phyloP scores from a whole-genome alignment of 768 basidiomycete species.

The Cyathus striatus region DNA sequence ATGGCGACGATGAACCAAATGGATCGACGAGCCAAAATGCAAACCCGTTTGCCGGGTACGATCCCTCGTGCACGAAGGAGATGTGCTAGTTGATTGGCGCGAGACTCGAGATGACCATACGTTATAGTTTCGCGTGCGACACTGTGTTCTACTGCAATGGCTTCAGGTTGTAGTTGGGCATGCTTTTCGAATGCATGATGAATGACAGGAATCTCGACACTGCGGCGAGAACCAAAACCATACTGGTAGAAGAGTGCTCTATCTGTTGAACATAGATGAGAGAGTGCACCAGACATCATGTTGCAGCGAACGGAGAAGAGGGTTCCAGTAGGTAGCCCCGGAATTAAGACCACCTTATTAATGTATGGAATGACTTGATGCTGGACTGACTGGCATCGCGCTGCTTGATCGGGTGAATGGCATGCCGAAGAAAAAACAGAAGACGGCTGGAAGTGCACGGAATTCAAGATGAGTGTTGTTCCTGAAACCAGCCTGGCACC shows the following conservation, averaged over 20 bases:
- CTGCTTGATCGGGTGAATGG: too few species aligned
- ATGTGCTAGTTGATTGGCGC: slow-evolving; percentile 24
- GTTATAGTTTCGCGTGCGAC: slow-evolving; percentile 18
- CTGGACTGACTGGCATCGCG: too few species aligned
- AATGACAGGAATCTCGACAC: slow-evolving; percentile 16
- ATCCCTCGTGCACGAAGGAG: slow-evolving; percentile 32
- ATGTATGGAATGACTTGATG: too few species aligned
- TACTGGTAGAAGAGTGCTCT: slow-evolving; percentile 17
- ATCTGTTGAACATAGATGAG: slow-evolving; percentile 13
- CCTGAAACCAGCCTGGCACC: too few species aligned
- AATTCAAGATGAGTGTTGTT: too few species aligned
- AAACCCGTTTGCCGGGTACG: slow-evolving; percentile 34
- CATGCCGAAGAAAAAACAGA: too few species aligned
- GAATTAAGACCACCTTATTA: too few species aligned
- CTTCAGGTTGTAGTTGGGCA: slow-evolving; percentile 15
- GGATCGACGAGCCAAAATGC: slow-evolving; percentile 40
- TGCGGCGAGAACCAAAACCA: slow-evolving; percentile 13
- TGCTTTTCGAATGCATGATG: slow-evolving; percentile 20
- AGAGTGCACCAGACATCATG: slow-evolving; percentile 6
- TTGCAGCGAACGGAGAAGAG: too few species aligned
- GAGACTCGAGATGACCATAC: slow-evolving; percentile 22
- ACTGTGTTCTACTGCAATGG: slow-evolving; percentile 19
- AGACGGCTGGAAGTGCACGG: too few species aligned
- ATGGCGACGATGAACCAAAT: slow-evolving; percentile 37
- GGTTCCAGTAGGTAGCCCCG: too few species aligned